Base-by-base conservation (phyloP, 139 green algal genomes). In the Chlamydomonas incerta region DNA sequence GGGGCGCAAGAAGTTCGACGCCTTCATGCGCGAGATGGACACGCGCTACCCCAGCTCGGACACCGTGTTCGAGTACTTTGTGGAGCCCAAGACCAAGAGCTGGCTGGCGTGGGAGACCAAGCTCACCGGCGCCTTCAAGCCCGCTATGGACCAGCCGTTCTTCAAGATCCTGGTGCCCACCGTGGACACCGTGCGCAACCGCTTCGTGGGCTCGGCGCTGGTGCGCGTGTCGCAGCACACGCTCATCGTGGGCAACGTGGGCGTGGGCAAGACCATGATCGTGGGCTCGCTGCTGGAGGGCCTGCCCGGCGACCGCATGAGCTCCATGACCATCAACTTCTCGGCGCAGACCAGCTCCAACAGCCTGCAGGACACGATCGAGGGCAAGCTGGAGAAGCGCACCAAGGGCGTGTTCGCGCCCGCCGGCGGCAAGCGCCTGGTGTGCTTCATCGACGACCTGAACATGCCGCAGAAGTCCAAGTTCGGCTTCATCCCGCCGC, bases 361-460 rank as follows among this genome's bases (percentile, higher is more conserved):
- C 89, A 93, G 87, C 2, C 87, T 96, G 31, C 93, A 95, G 91
- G 93, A 96, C 68, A 94, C 94, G 2, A 95, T 98, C 84, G 95
- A 98, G 86, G 93, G 95, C 80, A 91, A 92, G 87, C 89, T 98
- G 81, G 95, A 97, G 88, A 98, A 98, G 92, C 92, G 95, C n/a
- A 95, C 90, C 75, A 97, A 97, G 90, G 95, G 95, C 65, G 93
- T 97, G 50, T 96, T 95, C 86, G 94, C 90, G 31, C 94, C 95
- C 15, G 82, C 87, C 9, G 95, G 94, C 57, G 95, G 95, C 79
- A 96, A 95, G 88, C 91, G 91, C 50, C 90, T 96, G 24, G 89
- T 95, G 37, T 82, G 85, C 85, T 95, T 95, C 86, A 93, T 96
- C 62, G 94, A 96, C 31, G 93, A 96, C 80, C 89, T 97, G 33